These are phyloP conservation scores for Saitozyma podzolica DNA, from an alignment of 768 basidiomycete species.

Conservation along the genomic window DNA sequence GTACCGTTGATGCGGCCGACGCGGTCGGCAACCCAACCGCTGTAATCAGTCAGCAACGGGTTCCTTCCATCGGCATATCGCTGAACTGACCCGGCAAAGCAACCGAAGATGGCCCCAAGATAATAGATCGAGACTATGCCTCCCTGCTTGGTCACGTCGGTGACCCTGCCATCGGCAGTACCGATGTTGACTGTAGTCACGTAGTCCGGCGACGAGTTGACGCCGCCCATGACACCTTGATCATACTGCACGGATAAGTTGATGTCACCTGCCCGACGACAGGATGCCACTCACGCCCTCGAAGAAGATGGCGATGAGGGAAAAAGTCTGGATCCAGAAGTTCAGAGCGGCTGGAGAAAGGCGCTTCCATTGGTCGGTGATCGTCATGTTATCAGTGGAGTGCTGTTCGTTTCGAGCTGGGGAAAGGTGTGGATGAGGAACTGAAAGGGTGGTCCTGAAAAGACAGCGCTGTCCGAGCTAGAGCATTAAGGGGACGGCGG, in stretches of 20 bases:
- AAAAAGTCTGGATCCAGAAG: conserved; percentile 28
- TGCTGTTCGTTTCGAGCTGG: too few species aligned
- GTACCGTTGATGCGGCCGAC: conserved; percentile 36
- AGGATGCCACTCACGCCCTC: too few species aligned
- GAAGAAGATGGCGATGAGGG: conserved; percentile 32
- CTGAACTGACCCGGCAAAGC: too few species aligned
- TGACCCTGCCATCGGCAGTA: conserved; percentile 15
- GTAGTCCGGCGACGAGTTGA: conserved; percentile 16
- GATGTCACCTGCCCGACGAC: too few species aligned
- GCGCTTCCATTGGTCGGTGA: conserved; percentile 7
- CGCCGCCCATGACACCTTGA: conserved; percentile 29
- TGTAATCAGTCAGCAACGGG: too few species aligned
- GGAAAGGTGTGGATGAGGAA: too few species aligned
- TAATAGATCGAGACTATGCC: conserved; percentile 34
- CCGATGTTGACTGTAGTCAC: conserved; percentile 24
- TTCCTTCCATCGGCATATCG: too few species aligned
- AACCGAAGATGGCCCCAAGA: conserved; percentile 26
- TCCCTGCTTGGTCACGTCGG: conserved; percentile 23
- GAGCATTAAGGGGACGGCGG: too few species aligned
- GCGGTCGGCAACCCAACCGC: conserved; percentile 25
- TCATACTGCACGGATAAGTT: too few species aligned
- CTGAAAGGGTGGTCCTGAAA: too few species aligned
- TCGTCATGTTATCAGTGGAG: too few species aligned
- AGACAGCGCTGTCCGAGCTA: too few species aligned
- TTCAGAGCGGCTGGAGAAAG: conserved; percentile 13